Base-by-base conservation (phyloP, 2,329 filamentous ascomycete genomes). In the Hymenotorrendiella dingleyae region DNA sequence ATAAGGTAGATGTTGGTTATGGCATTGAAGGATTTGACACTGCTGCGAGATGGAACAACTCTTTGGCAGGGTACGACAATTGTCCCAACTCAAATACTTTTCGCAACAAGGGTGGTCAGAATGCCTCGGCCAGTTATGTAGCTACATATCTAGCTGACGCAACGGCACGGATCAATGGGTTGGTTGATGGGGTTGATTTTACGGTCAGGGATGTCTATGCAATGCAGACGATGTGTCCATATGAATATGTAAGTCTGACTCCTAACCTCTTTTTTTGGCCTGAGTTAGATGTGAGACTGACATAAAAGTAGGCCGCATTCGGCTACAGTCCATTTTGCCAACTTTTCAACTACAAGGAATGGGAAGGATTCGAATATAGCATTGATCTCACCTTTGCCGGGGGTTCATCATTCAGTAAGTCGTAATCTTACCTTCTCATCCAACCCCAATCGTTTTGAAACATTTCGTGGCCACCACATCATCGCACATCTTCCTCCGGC, bases 281-380 rank as follows among this genome's bases (percentile, higher is more conserved):
- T 3, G 12, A 7, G 9, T 17, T 12, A 17, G 7, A 14, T 10
- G 26, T 33, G 24, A 26, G 37, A 54, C 45, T 26, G 34, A n/a
- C 29, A 11, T 7, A n/a, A 19, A 37, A 29, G 19, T 17, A 67
- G 64, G 74, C 86, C n/a, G 79, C 82, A 1, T 80, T 84, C 46
- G 85, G 85, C 17, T 89, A 80, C 66, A 86, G 81, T 52, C 72
- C 71, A 8, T 90, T 86, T 67, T 90, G 85, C 58, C 68, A 78
- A 19, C 70, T 90, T 4, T 90, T 89, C 59, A 87, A 78, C 0
- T 86, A 82, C 52, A 70, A 81, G 16, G 85, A 90, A 58, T 90
- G 84, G 84, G 64, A 76, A 37, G 76, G 72, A 28, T 89, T 83
- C 56, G 80, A 81, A 43, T 90, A 90, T 63, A 74, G 75, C 3